These are phyloP conservation scores for Beauveria varroae DNA, from an alignment of 2,329 filamentous ascomycete species.

Conservation along the genomic window DNA sequence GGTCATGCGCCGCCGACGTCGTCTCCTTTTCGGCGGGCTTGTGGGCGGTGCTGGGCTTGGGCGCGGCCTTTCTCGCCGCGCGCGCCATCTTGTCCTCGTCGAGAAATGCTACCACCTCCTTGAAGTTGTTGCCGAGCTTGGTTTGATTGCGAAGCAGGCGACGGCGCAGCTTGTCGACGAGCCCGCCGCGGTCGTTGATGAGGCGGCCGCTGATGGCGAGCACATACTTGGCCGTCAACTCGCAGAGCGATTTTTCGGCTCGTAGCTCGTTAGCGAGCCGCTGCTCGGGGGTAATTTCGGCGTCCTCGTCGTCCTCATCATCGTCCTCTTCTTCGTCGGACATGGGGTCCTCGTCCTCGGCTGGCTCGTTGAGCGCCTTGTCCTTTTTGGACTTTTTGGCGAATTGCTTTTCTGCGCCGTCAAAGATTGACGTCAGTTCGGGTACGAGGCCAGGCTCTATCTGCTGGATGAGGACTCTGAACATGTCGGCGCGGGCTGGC, in stretches of 20 bases:
- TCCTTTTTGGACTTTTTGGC: conserved; percentile 60
- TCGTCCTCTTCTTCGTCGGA: conserved; percentile 53
- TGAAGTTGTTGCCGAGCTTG: conserved; percentile 78
- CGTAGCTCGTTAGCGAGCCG: conserved; percentile 60
- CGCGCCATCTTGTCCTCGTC: conserved; percentile 57
- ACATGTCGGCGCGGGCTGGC: conserved; percentile 22
- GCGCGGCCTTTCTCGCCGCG: conserved; percentile 32
- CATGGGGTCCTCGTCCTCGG: conserved; percentile 66
- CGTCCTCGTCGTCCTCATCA: conserved; percentile 47
- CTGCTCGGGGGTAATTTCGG: conserved; percentile 48
- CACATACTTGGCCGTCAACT: conserved; percentile 77
- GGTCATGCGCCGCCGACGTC: conserved; percentile 21
- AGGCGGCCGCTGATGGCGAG: conserved; percentile 69
- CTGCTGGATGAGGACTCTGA: conserved; percentile 52
- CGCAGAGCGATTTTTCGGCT: conserved; percentile 79
- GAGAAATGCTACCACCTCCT: conserved; percentile 72
- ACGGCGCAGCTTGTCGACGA: conserved; percentile 57
- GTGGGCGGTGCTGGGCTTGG: conserved; percentile 4
- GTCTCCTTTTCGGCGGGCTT: conserved; percentile 28
- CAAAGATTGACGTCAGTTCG: conserved; percentile 70
- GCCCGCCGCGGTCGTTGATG: conserved; percentile 56
- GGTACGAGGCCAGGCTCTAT: conserved; percentile 56
- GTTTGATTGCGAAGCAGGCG: conserved; percentile 71
- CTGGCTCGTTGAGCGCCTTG: conserved; percentile 51
- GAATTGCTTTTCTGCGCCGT: conserved; percentile 66